phyloP scores from a whole-genome alignment of 805 yeast species.

The Metschnikowia orientalis region DNA sequence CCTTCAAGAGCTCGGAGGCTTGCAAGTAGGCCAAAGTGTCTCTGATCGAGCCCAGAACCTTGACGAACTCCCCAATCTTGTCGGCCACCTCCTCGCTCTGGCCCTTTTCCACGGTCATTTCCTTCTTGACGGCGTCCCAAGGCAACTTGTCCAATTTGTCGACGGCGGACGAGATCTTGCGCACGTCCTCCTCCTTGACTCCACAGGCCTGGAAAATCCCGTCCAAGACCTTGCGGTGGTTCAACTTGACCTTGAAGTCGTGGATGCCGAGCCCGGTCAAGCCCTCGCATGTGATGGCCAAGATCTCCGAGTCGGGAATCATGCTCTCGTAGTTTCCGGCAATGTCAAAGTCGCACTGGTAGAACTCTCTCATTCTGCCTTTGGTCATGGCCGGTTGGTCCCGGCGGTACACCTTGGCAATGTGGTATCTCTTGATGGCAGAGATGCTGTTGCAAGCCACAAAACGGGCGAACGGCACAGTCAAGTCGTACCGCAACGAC shows the following conservation, averaged over 20 bases:
- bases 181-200: slow-evolving; percentile 87
- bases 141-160: slow-evolving; percentile 94
- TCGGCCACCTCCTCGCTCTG: slow-evolving; percentile 92
- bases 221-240: slow-evolving; percentile 93
- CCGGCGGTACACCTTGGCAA: slow-evolving; percentile 97
- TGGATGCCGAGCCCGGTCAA: slow-evolving; percentile 75
- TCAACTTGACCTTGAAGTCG: slow-evolving; percentile 87
- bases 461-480: slow-evolving; percentile 97
- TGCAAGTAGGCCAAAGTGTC: slow-evolving; percentile 56
- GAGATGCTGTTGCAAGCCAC: slow-evolving; percentile 94
- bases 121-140: slow-evolving; percentile 91
- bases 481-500: slow-evolving; percentile 90
- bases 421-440: slow-evolving; percentile 88
- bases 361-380: slow-evolving; percentile 99
- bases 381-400: slow-evolving; percentile 99
- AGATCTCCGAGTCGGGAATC: slow-evolving; percentile 94
- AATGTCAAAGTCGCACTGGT: slow-evolving; percentile 97
- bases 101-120: slow-evolving; percentile 86
- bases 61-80: slow-evolving; percentile 83
- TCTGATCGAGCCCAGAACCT: slow-evolving; percentile 70
- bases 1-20: slow-evolving; percentile 51
- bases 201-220: slow-evolving; percentile 96
- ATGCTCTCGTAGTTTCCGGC: slow-evolving; percentile 90
- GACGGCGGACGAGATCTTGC: slow-evolving; percentile 91
- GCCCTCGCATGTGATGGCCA: slow-evolving; percentile 81